Conservation (phyloP, 1,139 yeast species). For the Scheffersomyces insectosa region DNA sequence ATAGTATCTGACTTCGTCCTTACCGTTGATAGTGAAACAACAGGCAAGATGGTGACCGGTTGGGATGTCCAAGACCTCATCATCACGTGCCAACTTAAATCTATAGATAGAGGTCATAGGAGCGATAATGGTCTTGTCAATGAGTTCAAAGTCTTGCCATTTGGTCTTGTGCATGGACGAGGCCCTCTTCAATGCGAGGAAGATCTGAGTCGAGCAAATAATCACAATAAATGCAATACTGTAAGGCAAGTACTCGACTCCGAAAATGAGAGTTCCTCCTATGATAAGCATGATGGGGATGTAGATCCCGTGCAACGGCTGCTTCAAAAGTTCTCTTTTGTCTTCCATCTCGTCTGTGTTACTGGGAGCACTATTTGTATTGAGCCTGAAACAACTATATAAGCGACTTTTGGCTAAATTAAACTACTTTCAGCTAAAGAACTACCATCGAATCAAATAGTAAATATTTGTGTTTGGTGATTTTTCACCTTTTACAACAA, state of each 20-base stretch:
- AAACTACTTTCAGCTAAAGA: too few species aligned
- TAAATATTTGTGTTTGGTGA: too few species aligned
- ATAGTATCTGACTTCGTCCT: conserved; percentile 66
- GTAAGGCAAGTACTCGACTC: conserved; percentile 52
- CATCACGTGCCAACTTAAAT: conserved; percentile 60
- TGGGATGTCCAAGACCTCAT: conserved; percentile 64
- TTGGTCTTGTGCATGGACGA: conserved; percentile 48
- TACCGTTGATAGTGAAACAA: conserved; percentile 54
- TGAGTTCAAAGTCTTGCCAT: conserved; percentile 67
- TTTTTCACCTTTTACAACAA: too few species aligned
- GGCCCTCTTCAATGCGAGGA: conserved; percentile 49
- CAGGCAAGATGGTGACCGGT: conserved; percentile 78
- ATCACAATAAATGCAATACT: conserved; percentile 47
- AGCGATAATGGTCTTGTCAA: conserved; percentile 69
- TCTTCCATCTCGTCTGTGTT: conserved; percentile 32
- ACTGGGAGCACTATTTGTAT: background rate
- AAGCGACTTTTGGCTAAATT: too few species aligned
- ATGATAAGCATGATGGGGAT: conserved; percentile 64
- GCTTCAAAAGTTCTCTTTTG: conserved; percentile 52
- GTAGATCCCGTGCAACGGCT: conserved; percentile 71
- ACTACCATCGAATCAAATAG: too few species aligned
- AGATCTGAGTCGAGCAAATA: conserved; percentile 47
- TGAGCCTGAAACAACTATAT: too few species aligned
- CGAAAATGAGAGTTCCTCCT: conserved; percentile 61
- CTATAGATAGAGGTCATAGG: conserved; percentile 73